Evolutionary conservation across 345 rosid species (phyloP).

Genomic region (Pistacia integerrima): DNA sequence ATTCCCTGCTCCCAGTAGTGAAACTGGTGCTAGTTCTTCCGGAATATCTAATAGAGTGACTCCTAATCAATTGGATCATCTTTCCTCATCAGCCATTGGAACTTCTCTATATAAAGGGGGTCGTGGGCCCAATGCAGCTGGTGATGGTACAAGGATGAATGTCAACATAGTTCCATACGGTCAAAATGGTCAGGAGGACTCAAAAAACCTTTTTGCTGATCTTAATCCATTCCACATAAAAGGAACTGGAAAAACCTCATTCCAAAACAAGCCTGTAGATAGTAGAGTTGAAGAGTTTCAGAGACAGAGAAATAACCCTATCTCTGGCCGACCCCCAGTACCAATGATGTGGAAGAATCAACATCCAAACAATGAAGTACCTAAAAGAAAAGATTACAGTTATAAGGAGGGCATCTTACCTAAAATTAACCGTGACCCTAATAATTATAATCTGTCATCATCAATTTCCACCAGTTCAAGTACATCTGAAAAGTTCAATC

Average conservation of each 20-base stretch:
- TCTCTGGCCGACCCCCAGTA: conserved; percentile 67
- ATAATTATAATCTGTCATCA: conserved; percentile 53
- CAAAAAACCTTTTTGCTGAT: conserved; percentile 83
- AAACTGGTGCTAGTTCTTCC: conserved; percentile 57
- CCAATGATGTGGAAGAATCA: conserved; percentile 88
- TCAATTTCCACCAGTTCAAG: conserved; percentile 51
- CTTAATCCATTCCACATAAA: conserved; percentile 91
- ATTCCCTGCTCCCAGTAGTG: conserved; percentile 34
- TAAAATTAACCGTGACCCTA: conserved; percentile 70
- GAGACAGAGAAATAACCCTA: conserved; percentile 51
- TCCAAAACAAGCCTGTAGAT: conserved; percentile 54
- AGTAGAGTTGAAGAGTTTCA: conserved; percentile 60
- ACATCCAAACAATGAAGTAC: conserved; percentile 77
- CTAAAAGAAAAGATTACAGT: conserved; percentile 70
- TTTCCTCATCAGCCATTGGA: conserved; percentile 49
- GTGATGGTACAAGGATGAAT: conserved; percentile 68
- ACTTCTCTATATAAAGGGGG: conserved; percentile 56
- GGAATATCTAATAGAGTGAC: conserved; percentile 42
- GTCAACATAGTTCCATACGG: conserved; percentile 70
- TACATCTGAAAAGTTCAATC: conserved; percentile 41
- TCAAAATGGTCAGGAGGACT: conserved; percentile 70
- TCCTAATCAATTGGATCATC: conserved; percentile 56
- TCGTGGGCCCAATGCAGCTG: conserved; percentile 53
- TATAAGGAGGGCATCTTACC: conserved; percentile 70
- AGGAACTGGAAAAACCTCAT: conserved; percentile 67